Base-by-base conservation (phyloP, 176 grass and related monocot genomes). In the Puya raimondii region DNA sequence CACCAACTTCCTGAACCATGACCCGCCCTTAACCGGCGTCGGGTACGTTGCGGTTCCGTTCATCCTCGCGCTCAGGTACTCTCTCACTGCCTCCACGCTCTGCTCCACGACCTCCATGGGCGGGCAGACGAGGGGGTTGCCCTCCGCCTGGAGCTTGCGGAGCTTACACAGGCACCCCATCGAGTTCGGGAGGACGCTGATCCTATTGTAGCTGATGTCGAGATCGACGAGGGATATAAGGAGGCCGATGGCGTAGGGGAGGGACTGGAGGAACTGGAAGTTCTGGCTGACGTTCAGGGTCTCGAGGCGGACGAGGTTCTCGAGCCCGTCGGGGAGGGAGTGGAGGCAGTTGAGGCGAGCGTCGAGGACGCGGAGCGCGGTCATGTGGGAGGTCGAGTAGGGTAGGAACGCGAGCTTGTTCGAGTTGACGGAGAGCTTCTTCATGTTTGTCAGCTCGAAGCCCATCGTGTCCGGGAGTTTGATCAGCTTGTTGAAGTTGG, bases 271-370 rank as follows among this genome's bases (percentile, higher is more conserved):
- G 78, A 86, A 87, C 13, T 80, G 85, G 68, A 99, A 99, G 79
- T 99, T 99, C 75, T 92, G 87, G 85, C 95, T 94, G 6, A 99
- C 78, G 78, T 99, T 88, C n/a, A 99, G 90, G 56, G 78, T 13
- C 81, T 99, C 90, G 3, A 99, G 87, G 53, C 51, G 64, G 16
- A 59, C 48, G 5, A 99, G 78, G 71, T 94, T 99, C 74, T 90
- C 90, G 17, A 99, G 50, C 23, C 74, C 87, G 0, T 93, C 78
- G 2, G 95, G 95, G 12, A 99, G 87, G 3, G 77, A 47, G 13
- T 80, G 87, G 48, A 99, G 82, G 83, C 87, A 87, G 83, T 99
- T 99, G 77, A 99, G 87, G 64, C 91, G 90, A 3, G 85, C 95
- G 64, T 99, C 95, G 9, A 99, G 82, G 10, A 83, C 49, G 9